Evolutionary conservation across 2,329 filamentous ascomycete genomes (phyloP).

Genomic region (Sclerotinia borealis): DNA sequence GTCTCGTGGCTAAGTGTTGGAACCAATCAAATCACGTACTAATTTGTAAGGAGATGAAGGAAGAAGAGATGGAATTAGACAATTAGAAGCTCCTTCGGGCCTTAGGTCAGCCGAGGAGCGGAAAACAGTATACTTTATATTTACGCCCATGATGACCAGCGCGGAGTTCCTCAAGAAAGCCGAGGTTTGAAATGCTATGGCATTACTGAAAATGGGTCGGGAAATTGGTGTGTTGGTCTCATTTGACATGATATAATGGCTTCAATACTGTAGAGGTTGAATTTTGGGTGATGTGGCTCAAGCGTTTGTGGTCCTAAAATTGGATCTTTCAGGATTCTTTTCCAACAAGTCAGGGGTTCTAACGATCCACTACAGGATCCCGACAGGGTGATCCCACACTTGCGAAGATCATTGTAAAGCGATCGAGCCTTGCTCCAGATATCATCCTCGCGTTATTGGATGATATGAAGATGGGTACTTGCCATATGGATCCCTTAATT

Average conservation of each 20-base stretch:
- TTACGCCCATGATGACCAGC: not conserved
- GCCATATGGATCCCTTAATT: not conserved
- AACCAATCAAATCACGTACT: not conserved
- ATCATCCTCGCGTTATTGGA: not conserved
- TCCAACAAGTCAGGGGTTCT: not conserved
- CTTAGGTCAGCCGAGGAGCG: not conserved
- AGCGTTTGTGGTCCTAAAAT: slow-evolving; percentile 1
- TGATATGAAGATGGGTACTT: not conserved
- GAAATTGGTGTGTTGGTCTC: slow-evolving; percentile 1
- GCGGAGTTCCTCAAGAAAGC: not conserved
- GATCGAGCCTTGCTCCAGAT: not conserved
- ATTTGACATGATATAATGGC: not conserved
- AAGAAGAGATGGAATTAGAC: not conserved
- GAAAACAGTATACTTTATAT: not conserved
- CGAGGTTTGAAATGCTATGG: not conserved
- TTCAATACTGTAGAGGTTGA: not conserved
- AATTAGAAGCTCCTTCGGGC: not conserved
- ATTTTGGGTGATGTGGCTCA: not conserved
- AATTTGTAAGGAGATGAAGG: not conserved
- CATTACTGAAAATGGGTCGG: not conserved
- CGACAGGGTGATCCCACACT: slow-evolving; percentile 1
- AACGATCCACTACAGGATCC: not conserved
- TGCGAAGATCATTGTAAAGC: not conserved
- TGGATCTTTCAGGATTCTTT: not conserved
- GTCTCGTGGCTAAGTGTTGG: not conserved